These are phyloP conservation scores for Umbilicus rupestris DNA, from an alignment of 164 flowering plant genomes.

Conservation along the genomic window DNA sequence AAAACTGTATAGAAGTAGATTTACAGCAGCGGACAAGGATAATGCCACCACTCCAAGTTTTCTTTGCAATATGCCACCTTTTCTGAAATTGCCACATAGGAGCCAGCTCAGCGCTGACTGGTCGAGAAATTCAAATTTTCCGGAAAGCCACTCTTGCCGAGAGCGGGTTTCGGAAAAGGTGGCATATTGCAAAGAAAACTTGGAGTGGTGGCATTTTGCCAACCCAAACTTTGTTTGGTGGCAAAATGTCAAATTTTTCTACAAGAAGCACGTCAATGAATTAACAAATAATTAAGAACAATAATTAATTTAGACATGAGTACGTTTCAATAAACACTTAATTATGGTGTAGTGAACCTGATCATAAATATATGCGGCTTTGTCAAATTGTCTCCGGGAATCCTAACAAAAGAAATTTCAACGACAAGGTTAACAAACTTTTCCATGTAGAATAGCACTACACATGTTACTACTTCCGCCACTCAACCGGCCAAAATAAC, in stretches of 20 bases:
- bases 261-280: neutral
- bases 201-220: too few relatives aligned
- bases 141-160: too few relatives aligned
- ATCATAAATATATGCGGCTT: conserved; percentile 62
- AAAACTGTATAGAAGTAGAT: neutral
- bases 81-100: too few relatives aligned
- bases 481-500: neutral
- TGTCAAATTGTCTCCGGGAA: conserved; percentile 76
- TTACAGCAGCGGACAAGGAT: neutral
- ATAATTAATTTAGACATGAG: neutral
- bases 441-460: neutral
- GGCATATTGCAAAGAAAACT: too few relatives aligned
- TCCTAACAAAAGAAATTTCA: conserved; percentile 38
- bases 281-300: neutral
- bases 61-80: too few relatives aligned
- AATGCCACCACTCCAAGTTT: too few relatives aligned
- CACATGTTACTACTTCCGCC: neutral
- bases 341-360: conserved; percentile 42
- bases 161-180: too few relatives aligned
- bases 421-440: neutral
- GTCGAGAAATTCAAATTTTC: too few relatives aligned
- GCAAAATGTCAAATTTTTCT: too few relatives aligned
- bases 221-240: too few relatives aligned
- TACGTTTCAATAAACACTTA: neutral
- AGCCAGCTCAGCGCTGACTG: too few relatives aligned